These are phyloP conservation scores for Nitzschia palea DNA, from an alignment of 108 stramenopile species.

Conservation along the genomic window DNA sequence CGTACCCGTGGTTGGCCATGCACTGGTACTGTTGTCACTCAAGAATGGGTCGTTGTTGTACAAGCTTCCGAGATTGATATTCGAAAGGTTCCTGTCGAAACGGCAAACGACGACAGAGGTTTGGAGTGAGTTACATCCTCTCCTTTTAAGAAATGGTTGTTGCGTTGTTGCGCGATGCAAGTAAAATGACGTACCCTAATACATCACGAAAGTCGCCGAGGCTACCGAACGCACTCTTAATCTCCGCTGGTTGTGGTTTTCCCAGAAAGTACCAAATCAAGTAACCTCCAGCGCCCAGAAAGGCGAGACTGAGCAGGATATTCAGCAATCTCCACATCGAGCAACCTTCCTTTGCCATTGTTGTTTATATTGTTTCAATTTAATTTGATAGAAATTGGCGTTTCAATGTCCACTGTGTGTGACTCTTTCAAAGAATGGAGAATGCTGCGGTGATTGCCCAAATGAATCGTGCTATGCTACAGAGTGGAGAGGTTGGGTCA, in stretches of 20 bases:
- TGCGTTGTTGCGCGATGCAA: no score
- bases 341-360: slow-evolving; percentile 14
- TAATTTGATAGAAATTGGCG: neutral
- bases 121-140: no score
- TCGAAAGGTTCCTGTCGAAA: slow-evolving; percentile 3
- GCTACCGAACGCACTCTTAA: slow-evolving; percentile 20
- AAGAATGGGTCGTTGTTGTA: slow-evolving; percentile 46
- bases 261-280: slow-evolving; percentile 41
- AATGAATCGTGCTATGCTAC: no score
- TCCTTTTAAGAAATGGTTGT: no score
- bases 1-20: slow-evolving; percentile 42
- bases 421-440: no score
- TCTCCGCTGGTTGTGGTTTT: slow-evolving; percentile 14
- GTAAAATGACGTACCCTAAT: slow-evolving; percentile 10
- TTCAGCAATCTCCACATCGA: slow-evolving; percentile 19
- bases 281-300: slow-evolving; percentile 32
- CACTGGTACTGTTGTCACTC: slow-evolving; percentile 58
- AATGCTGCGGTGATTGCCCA: no score
- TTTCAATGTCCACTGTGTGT: no score
- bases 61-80: slow-evolving; percentile 28
- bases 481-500: no score
- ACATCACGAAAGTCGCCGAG: slow-evolving; percentile 43
- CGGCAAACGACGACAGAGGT: no score
- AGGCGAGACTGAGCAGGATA: slow-evolving; percentile 13
- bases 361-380: neutral